Evolutionary conservation across 73 alveolate species (phyloP).

Genomic region (Paramecium tetraurelia): DNA sequence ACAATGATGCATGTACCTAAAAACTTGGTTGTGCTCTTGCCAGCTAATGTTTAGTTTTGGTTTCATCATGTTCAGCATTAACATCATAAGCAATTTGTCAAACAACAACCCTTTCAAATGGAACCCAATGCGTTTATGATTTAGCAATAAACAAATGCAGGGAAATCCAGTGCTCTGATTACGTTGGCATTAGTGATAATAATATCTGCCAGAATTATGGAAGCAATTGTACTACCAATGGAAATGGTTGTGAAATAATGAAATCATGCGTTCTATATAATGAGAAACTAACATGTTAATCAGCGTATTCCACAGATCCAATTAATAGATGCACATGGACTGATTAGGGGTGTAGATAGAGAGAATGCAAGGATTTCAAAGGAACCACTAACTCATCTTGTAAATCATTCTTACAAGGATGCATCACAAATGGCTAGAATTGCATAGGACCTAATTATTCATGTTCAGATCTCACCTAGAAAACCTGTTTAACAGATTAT

Average conservation of each 20-base stretch:
- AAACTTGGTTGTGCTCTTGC: not conserved
- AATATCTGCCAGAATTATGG: not conserved
- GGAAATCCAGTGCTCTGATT: not conserved
- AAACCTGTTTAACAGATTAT: not conserved
- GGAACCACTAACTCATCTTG: not conserved
- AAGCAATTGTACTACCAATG: not conserved
- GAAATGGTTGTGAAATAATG: not conserved
- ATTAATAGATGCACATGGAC: not conserved
- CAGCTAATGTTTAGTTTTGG: not conserved
- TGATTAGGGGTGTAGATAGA: not conserved
- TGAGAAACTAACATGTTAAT: not conserved
- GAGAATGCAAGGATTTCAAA: not conserved
- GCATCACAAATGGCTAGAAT: not conserved
- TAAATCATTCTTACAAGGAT: not conserved
- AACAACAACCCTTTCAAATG: not conserved
- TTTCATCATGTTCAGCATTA: not conserved
- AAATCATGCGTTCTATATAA: not conserved
- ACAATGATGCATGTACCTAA: not conserved
- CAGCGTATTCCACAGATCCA: not conserved
- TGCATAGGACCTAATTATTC: not conserved
- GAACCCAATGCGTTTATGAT: not conserved
- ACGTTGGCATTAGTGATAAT: not conserved
- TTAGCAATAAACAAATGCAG: not conserved
- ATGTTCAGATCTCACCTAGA: not conserved
- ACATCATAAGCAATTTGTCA: not conserved